Percentiles rank a stretch among this genome's conserved stretches.
Evolutionary conservation across 2,329 filamentous ascomycete genomes (phyloP).

Genomic region (Alternaria brassicicola): DNA sequence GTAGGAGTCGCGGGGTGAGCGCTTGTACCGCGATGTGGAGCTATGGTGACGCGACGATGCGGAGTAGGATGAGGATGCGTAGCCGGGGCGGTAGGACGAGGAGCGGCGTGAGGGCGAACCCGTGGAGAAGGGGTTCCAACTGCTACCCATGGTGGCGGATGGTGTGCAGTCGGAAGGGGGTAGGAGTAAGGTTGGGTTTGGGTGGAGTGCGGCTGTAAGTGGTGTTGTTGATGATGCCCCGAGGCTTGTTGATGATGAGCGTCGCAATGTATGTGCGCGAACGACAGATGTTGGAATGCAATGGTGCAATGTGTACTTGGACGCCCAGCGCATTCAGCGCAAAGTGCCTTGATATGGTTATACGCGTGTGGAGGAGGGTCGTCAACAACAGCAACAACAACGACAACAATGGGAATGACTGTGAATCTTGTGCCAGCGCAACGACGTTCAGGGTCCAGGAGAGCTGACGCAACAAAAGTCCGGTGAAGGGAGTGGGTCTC

Average conservation of each 20-base stretch:
- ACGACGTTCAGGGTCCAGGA: background rate
- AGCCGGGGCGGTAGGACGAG: constrained; percentile 38
- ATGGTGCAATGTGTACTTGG: constrained; percentile 21
- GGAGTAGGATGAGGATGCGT: constrained; percentile 39
- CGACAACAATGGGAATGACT: background rate
- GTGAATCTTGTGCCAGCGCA: constrained; percentile 2
- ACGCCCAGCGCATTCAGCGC: constrained; percentile 26
- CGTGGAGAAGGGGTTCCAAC: constrained; percentile 44
- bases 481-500: constrained; percentile 20
- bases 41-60: constrained; percentile 50
- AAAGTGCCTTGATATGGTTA: background rate
- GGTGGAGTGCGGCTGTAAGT: constrained; percentile 10
- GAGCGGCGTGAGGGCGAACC: constrained; percentile 24
- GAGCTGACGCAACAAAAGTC: constrained; percentile 11
- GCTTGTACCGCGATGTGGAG: constrained; percentile 76
- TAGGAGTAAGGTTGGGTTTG: constrained; percentile 19
- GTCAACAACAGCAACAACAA: too few species aligned
- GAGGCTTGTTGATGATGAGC: background rate
- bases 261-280: constrained; percentile 11
- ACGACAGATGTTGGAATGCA: constrained; percentile 20
- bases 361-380: background rate
- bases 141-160: constrained; percentile 36
- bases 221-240: background rate
- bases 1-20: constrained; percentile 77
- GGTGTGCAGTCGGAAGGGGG: background rate